phyloP scores from a whole-genome alignment of 2,329 filamentous ascomycete genomes.

The Trichoderma semiorbis region DNA sequence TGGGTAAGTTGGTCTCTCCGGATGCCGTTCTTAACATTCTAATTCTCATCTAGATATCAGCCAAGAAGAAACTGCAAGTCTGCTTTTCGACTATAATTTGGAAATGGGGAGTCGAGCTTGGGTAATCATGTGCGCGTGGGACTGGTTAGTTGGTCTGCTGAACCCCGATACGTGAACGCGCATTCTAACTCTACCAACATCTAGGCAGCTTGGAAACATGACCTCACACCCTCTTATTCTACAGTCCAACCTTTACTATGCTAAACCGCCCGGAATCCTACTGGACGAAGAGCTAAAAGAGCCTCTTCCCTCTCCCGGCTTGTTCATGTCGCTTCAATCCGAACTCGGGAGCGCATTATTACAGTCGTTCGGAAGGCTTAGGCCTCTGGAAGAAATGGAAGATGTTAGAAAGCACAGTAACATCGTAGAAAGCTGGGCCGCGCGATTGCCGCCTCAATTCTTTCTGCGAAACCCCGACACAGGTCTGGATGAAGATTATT shows the following conservation, averaged over 20 bases:
- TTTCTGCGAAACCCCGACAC: constrained; percentile 39
- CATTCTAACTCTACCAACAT: not conserved
- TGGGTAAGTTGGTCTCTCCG: constrained; percentile 24
- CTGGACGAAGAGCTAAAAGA: constrained; percentile 26
- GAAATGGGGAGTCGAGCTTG: constrained; percentile 37
- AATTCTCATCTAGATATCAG: constrained; percentile 28
- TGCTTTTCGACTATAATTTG: constrained; percentile 33
- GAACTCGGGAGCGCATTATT: constrained; percentile 32
- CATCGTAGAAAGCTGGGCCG: constrained; percentile 42
- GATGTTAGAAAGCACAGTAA: constrained; percentile 33
- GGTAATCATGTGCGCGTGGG: constrained; percentile 38
- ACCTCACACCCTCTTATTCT: constrained; percentile 35
- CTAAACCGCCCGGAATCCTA: constrained; percentile 31
- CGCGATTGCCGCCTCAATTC: constrained; percentile 41
- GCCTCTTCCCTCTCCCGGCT: constrained; percentile 31
- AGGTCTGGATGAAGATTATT: constrained; percentile 37
- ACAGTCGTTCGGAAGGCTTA: constrained; percentile 31
- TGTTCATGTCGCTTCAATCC: constrained; percentile 38
- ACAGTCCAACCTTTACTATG: constrained; percentile 33
- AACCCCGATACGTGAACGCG: not conserved
- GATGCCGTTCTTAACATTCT: not conserved
- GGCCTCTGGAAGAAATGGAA: constrained; percentile 27
- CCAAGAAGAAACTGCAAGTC: constrained; percentile 28
- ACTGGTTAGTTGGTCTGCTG: constrained; percentile 30
- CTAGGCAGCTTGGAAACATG: constrained; percentile 36